A percentile compares a stretch with the other conserved stretches of the same genome.
Evolutionary conservation across 257 asterid species (phyloP).

Genomic region (Plantago major): DNA sequence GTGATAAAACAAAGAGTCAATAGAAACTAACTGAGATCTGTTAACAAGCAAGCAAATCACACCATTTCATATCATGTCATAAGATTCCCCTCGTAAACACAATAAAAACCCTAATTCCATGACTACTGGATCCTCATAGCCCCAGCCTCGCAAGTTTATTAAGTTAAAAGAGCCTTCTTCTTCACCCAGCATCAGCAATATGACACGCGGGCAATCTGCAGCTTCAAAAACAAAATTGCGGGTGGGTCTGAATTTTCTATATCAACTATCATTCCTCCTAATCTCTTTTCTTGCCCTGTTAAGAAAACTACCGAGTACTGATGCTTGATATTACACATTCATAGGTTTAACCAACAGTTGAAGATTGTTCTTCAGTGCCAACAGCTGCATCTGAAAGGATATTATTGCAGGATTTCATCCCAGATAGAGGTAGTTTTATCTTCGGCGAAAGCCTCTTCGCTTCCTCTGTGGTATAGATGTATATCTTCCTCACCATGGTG

Average conservation of each 20-base stretch:
- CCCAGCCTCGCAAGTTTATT: not conserved
- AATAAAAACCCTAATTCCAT: no score
- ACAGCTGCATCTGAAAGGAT: constrained; percentile 38
- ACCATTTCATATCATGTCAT: no score
- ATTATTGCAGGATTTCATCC: constrained; percentile 41
- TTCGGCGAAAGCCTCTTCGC: constrained; percentile 81
- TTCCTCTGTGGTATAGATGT: constrained; percentile 73
- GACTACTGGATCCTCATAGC: not conserved
- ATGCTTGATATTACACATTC: constrained; percentile 20
- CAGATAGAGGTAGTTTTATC: constrained; percentile 58
- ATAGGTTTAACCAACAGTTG: constrained; percentile 42
- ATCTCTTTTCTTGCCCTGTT: not conserved
- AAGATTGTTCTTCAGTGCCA: constrained; percentile 67
- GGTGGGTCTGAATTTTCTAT: constrained; percentile 17
- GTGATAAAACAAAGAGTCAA: no score
- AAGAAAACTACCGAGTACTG: not conserved
- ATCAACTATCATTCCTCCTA: constrained; percentile 24
- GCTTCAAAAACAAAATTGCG: constrained; percentile 26
- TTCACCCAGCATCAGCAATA: not conserved
- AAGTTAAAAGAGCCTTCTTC: not conserved
- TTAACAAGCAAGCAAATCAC: no score
- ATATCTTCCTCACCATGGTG: constrained; percentile 86
- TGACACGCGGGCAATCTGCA: not conserved
- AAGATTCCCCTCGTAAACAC: no score
- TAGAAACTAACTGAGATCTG: no score